Evolutionary conservation across 2,329 filamentous ascomycete genomes (phyloP).

Genomic region (Paradendryphiella salina): DNA sequence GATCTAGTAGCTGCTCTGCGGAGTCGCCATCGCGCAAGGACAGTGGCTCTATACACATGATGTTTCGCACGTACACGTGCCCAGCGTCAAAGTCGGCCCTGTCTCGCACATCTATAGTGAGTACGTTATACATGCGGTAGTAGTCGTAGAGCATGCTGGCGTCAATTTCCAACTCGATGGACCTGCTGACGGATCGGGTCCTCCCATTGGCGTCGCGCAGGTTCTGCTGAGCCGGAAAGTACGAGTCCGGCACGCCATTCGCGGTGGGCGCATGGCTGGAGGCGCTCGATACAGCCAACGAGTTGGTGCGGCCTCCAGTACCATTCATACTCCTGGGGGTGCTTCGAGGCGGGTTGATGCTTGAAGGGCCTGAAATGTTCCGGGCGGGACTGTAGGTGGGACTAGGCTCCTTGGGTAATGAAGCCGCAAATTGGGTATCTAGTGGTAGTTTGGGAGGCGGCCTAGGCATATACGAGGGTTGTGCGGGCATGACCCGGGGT

Average conservation of each 20-base stretch:
- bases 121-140: constrained; percentile 67
- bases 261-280: constrained; percentile 45
- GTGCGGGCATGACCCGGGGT: constrained; percentile 59
- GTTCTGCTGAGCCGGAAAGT: constrained; percentile 45
- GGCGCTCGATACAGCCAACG: constrained; percentile 50
- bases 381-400: constrained; percentile 79
- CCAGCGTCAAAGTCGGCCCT: constrained; percentile 83
- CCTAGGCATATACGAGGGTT: constrained; percentile 26
- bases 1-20: constrained; percentile 66
- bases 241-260: constrained; percentile 46
- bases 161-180: constrained; percentile 64
- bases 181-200: constrained; percentile 54
- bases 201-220: constrained; percentile 20
- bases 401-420: constrained; percentile 70
- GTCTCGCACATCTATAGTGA: constrained; percentile 83
- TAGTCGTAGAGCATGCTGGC: constrained; percentile 72
- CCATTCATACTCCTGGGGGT: constrained; percentile 66
- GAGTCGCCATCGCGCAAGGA: constrained; percentile 69
- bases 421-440: constrained; percentile 57
- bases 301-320: constrained; percentile 58
- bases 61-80: constrained; percentile 80
- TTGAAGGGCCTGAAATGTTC: constrained; percentile 68
- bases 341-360: constrained; percentile 66
- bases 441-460: constrained; percentile 54
- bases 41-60: constrained; percentile 89